phyloP scores from a whole-genome alignment of 495 filamentous ascomycete species.

The Rostrohypoxylon terebratum region DNA sequence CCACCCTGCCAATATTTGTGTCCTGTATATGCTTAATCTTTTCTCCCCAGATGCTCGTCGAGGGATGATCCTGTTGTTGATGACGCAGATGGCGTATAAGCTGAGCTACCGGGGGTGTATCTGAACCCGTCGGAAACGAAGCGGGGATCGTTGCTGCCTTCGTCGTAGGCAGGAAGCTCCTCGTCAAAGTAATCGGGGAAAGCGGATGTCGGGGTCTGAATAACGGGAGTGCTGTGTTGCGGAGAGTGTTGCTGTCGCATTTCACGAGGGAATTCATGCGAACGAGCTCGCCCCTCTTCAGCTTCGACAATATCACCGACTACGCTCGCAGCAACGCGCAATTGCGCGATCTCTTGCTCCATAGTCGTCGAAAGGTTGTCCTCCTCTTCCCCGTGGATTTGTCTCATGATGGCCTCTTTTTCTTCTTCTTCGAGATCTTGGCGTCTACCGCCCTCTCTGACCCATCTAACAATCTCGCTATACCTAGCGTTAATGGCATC shows the following conservation, averaged over 20 bases:
- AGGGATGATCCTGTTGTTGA: constrained; percentile 42
- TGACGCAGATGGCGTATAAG: constrained; percentile 36
- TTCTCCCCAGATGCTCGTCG: constrained; percentile 46
- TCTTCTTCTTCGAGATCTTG: constrained; percentile 51
- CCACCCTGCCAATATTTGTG: neutral
- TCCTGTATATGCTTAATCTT: constrained; percentile 25
- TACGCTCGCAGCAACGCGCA: constrained; percentile 59
- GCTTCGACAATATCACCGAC: constrained; percentile 61
- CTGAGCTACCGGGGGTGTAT: constrained; percentile 49
- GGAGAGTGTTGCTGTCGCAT: constrained; percentile 24
- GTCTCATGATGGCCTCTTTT: constrained; percentile 50
- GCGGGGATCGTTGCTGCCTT: constrained; percentile 42
- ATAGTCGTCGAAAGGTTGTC: constrained; percentile 50
- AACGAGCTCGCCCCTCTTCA: constrained; percentile 53
- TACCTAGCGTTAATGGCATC: constrained; percentile 32
- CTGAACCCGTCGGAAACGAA: constrained; percentile 54
- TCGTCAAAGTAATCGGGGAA: constrained; percentile 53
- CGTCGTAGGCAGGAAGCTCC: constrained; percentile 53
- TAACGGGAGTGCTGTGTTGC: constrained; percentile 24
- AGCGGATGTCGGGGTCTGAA: constrained; percentile 47
- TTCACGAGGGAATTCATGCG: constrained; percentile 17
- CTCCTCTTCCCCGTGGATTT: constrained; percentile 33
- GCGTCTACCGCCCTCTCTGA: constrained; percentile 24
- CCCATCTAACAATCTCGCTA: constrained; percentile 28
- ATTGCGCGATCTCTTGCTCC: constrained; percentile 61